Evolutionary conservation across 305 asterid genomes (phyloP).

Genomic region (Rubia balearica): DNA sequence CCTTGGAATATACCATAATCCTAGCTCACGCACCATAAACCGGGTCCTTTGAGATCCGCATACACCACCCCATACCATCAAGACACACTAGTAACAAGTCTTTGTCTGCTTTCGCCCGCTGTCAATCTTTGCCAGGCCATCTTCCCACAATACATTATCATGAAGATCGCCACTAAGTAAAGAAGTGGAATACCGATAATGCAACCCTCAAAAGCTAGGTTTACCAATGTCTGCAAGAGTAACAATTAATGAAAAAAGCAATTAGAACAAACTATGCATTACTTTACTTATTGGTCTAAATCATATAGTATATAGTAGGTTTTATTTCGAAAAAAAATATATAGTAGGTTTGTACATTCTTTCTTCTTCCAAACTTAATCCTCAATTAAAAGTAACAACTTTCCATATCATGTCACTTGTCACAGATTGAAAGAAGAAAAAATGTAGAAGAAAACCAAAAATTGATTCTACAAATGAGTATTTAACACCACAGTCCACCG

Average conservation of each 20-base stretch:
- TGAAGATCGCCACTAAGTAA: slow-evolving; percentile 41
- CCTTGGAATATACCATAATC: neutral
- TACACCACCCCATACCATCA: neutral
- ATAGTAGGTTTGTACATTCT: neutral
- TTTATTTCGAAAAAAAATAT: too few relatives aligned
- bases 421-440: neutral
- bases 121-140: slow-evolving; percentile 62
- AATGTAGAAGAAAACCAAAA: neutral
- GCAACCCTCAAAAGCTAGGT: slow-evolving; percentile 86
- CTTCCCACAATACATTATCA: slow-evolving; percentile 64
- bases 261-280: neutral
- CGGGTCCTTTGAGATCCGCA: neutral
- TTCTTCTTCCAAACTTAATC: neutral
- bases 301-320: too few relatives aligned
- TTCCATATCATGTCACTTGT: neutral
- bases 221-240: slow-evolving; percentile 57
- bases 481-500: neutral
- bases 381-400: neutral
- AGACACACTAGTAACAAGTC: slow-evolving; percentile 18
- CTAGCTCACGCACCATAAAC: neutral
- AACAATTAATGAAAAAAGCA: slow-evolving; percentile 17
- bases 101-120: slow-evolving; percentile 39
- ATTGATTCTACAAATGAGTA: neutral
- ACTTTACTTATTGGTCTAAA: too few relatives aligned
- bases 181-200: slow-evolving; percentile 73